Evolutionary conservation across 164 flowering plant species (phyloP).

Genomic region (Stephania cephalantha): DNA sequence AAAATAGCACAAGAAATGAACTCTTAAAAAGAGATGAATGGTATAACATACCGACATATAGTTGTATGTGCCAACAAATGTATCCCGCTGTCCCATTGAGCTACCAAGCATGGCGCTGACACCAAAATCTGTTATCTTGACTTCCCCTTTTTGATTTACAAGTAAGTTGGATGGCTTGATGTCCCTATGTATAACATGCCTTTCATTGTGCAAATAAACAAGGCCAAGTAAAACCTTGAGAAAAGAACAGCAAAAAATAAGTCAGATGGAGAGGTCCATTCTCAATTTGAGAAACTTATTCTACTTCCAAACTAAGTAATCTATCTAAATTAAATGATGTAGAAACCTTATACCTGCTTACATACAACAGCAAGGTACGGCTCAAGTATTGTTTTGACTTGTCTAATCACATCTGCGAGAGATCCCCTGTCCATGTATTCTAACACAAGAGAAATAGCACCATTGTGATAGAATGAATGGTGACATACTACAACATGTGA

Average conservation of each 20-base stretch:
- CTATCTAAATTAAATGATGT: not conserved
- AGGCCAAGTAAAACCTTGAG: slow-evolving; percentile 87
- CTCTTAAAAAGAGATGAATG: not conserved
- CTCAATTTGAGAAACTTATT: not conserved
- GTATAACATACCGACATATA: slow-evolving; percentile 86
- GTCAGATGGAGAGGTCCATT: not conserved
- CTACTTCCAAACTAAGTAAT: not conserved
- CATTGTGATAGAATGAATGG: slow-evolving; percentile 95
- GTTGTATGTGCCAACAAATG: slow-evolving; percentile 97
- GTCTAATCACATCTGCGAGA: slow-evolving; percentile 71
- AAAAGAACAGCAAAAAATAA: not conserved
- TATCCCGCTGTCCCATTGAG: slow-evolving; percentile 91
- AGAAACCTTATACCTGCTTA: slow-evolving; percentile 57
- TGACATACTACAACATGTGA: slow-evolving; percentile 81
- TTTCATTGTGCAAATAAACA: slow-evolving; percentile 82
- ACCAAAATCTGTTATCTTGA: slow-evolving; percentile 96
- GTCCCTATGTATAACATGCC: slow-evolving; percentile 95
- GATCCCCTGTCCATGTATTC: slow-evolving; percentile 99
- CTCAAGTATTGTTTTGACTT: slow-evolving; percentile 90
- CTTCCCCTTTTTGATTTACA: slow-evolving; percentile 92
- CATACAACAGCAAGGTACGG: slow-evolving; percentile 96
- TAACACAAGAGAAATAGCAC: slow-evolving; percentile 85
- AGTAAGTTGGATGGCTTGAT: slow-evolving; percentile 94
- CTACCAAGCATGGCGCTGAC: slow-evolving; percentile 89
- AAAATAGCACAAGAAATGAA: not conserved